phyloP scores from a whole-genome alignment of 768 basidiomycete genomes.

The Lentinula sp. region DNA sequence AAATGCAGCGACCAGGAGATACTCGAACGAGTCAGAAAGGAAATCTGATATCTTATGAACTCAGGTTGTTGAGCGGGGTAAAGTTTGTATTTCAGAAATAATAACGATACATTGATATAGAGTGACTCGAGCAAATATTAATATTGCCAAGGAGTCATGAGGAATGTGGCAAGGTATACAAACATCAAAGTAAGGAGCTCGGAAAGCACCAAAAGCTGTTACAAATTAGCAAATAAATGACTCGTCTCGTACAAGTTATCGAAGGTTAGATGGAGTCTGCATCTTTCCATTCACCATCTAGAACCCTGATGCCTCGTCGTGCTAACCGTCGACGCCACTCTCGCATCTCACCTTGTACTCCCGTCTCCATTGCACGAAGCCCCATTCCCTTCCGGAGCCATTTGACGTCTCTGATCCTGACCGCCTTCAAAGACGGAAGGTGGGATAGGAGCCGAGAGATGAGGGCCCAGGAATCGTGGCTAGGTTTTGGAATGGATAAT shows the following conservation, averaged over 20 bases:
- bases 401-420: constrained; percentile 62
- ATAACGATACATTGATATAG: background rate
- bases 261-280: constrained; percentile 13
- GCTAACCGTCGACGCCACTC: constrained; percentile 64
- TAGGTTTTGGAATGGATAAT: constrained; percentile 74
- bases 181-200: background rate
- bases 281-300: constrained; percentile 71
- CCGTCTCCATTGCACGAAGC: constrained; percentile 58
- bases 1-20: constrained; percentile 35
- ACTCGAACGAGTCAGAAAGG: constrained; percentile 9
- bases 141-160: background rate
- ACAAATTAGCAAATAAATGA: background rate
- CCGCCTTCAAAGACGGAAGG: constrained; percentile 48
- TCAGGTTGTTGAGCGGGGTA: constrained; percentile 1
- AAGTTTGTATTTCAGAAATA: background rate
- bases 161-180: background rate
- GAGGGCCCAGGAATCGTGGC: constrained; percentile 45
- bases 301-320: constrained; percentile 50
- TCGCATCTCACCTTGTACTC: constrained; percentile 76
- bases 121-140: background rate
- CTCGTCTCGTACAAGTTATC: background rate
- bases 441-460: constrained; percentile 50
- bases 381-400: constrained; percentile 71
- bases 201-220: background rate
- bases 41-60: constrained; percentile 2